Evolutionary conservation across 805 yeast species (phyloP).

Genomic region (Wickerhamomyces kurtzmanii): DNA sequence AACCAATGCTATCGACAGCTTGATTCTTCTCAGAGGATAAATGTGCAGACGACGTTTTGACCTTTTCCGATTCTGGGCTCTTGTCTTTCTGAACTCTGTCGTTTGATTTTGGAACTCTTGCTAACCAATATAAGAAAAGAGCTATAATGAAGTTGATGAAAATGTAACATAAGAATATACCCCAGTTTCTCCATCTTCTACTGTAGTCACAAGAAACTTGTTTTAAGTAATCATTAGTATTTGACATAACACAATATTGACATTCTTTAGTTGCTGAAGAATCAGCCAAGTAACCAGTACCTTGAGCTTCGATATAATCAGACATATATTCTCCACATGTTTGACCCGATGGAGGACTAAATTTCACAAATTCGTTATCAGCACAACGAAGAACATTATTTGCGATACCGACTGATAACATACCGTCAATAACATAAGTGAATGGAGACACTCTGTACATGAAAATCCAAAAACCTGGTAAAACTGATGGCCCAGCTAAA

Average conservation of each 20-base stretch:
- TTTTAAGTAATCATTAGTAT: slow-evolving; percentile 51
- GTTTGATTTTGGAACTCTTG: slow-evolving; percentile 65
- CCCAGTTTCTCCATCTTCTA: slow-evolving; percentile 62
- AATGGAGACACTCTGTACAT: slow-evolving; percentile 70
- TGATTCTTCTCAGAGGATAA: no score
- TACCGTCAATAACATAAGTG: slow-evolving; percentile 52
- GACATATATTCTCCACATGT: slow-evolving; percentile 50
- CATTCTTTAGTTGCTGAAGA: slow-evolving; percentile 48
- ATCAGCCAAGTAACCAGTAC: slow-evolving; percentile 33
- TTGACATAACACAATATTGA: slow-evolving; percentile 44
- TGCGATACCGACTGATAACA: slow-evolving; percentile 47
- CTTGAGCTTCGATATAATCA: slow-evolving; percentile 20
- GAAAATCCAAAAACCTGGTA: slow-evolving; percentile 76
- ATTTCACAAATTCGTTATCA: slow-evolving; percentile 31
- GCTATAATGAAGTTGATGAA: slow-evolving; percentile 30
- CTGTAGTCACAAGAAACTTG: slow-evolving; percentile 26
- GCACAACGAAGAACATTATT: slow-evolving; percentile 37
- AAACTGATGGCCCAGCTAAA: slow-evolving; percentile 39
- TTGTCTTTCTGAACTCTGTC: slow-evolving; percentile 19
- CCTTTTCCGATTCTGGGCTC: no score
- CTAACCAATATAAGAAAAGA: slow-evolving; percentile 44
- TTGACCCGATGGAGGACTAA: slow-evolving; percentile 42
- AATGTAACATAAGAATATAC: slow-evolving; percentile 39
- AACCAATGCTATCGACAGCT: no score
- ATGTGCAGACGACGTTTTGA: no score